These are phyloP conservation scores for Malus asiatica DNA, from an alignment of 306 rosid species.

Conservation along the genomic window DNA sequence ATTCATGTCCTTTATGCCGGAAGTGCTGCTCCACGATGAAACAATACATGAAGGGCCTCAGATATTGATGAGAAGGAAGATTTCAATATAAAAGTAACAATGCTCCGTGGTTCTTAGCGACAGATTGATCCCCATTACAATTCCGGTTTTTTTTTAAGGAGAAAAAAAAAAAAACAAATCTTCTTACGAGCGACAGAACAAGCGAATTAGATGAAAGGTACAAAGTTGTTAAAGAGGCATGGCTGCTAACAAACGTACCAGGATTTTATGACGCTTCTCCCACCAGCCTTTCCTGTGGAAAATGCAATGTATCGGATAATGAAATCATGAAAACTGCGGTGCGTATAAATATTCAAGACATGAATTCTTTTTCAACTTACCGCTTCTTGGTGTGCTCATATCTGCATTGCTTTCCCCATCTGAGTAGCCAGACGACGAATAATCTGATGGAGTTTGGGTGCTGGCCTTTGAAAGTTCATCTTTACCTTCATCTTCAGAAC, in stretches of 20 bases:
- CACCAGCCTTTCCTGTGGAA: slow-evolving; percentile 40
- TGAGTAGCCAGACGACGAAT: slow-evolving; percentile 44
- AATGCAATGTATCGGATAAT: slow-evolving; percentile 11
- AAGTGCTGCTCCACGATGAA: slow-evolving; percentile 28
- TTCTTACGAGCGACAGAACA: not conserved
- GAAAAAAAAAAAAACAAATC: too few relatives aligned
- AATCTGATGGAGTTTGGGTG: slow-evolving; percentile 52
- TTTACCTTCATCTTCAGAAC: slow-evolving; percentile 45
- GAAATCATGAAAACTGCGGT: slow-evolving; percentile 15
- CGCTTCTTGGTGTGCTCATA: slow-evolving; percentile 24
- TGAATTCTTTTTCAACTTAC: slow-evolving; percentile 18
- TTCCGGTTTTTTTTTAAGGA: not conserved
- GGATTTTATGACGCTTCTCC: slow-evolving; percentile 33
- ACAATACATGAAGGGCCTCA: not conserved
- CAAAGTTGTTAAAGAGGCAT: not conserved
- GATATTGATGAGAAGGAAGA: slow-evolving; percentile 1
- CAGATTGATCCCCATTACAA: not conserved
- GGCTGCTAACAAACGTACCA: slow-evolving; percentile 28
- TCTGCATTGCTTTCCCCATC: slow-evolving; percentile 62
- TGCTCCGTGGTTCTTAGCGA: not conserved
- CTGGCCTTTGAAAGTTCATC: slow-evolving; percentile 40
- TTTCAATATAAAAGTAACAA: slow-evolving; percentile 1
- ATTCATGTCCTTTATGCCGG: slow-evolving; percentile 28
- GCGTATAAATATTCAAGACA: not conserved
- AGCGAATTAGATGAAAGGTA: not conserved